Evolutionary conservation across 371 early-diverging fungal genomes (phyloP).

Genomic region (Batrachochytrium dendrobatidis): DNA sequence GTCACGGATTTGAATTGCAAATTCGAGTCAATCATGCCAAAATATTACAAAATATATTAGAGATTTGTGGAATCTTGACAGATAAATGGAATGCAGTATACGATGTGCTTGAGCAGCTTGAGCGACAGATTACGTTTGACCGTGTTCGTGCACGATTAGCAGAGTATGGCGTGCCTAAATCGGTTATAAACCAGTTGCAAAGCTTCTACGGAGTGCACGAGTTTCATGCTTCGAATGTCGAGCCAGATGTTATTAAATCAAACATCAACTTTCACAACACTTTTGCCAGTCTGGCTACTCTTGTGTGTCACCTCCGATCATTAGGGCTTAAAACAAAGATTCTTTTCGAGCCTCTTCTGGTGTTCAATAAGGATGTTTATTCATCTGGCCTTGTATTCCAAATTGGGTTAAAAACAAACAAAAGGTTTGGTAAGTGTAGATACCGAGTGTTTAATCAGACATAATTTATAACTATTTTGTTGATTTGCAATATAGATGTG

Average conservation of each 20-base stretch:
- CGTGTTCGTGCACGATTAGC: slow-evolving; percentile 22
- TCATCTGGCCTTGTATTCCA: slow-evolving; percentile 70
- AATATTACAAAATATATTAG: slow-evolving; percentile 24
- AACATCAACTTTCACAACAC: slow-evolving; percentile 8
- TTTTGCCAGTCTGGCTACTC: slow-evolving; percentile 28
- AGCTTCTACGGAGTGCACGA: neutral
- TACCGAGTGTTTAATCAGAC: neutral
- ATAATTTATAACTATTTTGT: neutral
- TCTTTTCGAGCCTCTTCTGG: slow-evolving; percentile 58
- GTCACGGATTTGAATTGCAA: slow-evolving; percentile 42
- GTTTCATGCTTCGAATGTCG: neutral
- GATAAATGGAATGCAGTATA: slow-evolving; percentile 27
- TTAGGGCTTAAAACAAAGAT: slow-evolving; percentile 61
- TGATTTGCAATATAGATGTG: slow-evolving; percentile 41
- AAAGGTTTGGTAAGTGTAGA: slow-evolving; percentile 42
- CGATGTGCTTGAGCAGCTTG: slow-evolving; percentile 34
- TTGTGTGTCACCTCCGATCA: slow-evolving; percentile 43
- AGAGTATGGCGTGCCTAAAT: neutral
- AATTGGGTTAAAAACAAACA: slow-evolving; percentile 52
- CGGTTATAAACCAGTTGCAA: neutral
- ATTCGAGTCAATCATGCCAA: slow-evolving; percentile 34
- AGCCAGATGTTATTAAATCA: neutral
- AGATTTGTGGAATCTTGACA: slow-evolving; percentile 14
- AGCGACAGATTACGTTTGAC: slow-evolving; percentile 20
- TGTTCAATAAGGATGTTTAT: slow-evolving; percentile 69